Base-by-base conservation (phyloP, 345 rosid species). In the Moricandia arvensis region DNA sequence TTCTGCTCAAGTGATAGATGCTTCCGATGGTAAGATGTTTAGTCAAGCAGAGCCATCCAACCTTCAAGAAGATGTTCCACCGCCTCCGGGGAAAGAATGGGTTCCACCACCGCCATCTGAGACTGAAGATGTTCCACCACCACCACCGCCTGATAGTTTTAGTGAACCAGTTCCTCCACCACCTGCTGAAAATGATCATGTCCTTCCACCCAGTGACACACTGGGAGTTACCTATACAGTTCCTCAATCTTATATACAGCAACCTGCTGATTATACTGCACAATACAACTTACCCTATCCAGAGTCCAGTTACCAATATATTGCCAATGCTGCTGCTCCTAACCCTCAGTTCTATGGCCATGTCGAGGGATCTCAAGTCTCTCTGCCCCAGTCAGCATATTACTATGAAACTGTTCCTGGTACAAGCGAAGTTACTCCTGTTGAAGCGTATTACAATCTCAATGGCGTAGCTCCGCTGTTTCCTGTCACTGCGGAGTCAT, bases 101-200 rank as follows among this genome's bases (percentile, higher is more conserved):
- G 82, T 92, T 81, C 99, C 98, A 6, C 97, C 98, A 27, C 93
- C 88, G 1, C 99, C 99, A 0, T 89, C 96, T 75, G 97, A 91
- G 71, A 82, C 75, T 75, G 94, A 93, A 58, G 85, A 74, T 73
- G 80, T 84, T 75, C 98, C 95, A 57, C 98, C 95, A 27, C 98
- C 93, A 3, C 97, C 97, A 72, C 96, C 93, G 37, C n/a, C n/a
- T n/a, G 89, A 88, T 51, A 74, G 91, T 73, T 91, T 87, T 72
- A 78, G 78, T 71, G 94, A 90, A 59, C 87, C 77, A 58, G 74
- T 82, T 73, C 98, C 92, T 72, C 97, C 97, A 58, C 97, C 93
- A 3, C 93, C 93, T 69, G 88, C 85, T 29, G 88, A 86, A 38
- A 80, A 65, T 71, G 88, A 81, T 18, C 86, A 75, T 43, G 66